phyloP scores from a whole-genome alignment of 495 filamentous ascomycete genomes.

The Penicillium canescens region DNA sequence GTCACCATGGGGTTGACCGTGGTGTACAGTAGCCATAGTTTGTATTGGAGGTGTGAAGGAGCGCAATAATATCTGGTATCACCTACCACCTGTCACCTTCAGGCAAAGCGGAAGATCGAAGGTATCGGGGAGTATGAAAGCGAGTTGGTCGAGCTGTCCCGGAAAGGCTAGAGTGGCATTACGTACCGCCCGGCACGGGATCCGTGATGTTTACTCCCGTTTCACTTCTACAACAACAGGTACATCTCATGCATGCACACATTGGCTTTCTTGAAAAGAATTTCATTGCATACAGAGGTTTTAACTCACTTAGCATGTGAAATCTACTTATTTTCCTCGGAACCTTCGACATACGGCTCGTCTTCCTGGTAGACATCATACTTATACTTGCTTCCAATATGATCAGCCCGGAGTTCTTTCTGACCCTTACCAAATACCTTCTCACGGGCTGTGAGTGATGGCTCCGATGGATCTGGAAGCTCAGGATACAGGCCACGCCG shows the following conservation, averaged over 20 bases:
- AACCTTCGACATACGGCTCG: slow-evolving; percentile 14
- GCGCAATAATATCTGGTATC: slow-evolving; percentile 1
- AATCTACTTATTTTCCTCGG: neutral
- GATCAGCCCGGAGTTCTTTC: slow-evolving; percentile 51
- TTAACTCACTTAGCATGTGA: neutral
- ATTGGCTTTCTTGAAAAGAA: neutral
- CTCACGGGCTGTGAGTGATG: slow-evolving; percentile 56
- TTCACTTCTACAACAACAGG: neutral
- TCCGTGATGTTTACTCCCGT: slow-evolving; percentile 18
- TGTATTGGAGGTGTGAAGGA: slow-evolving; percentile 3
- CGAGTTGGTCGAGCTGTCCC: slow-evolving; percentile 29
- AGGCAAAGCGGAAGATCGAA: slow-evolving; percentile 1
- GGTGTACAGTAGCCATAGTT: slow-evolving; percentile 48
- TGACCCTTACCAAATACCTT: slow-evolving; percentile 61
- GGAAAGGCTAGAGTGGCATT: slow-evolving; percentile 53
- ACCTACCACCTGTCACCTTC: slow-evolving; percentile 17
- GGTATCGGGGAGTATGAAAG: slow-evolving; percentile 10
- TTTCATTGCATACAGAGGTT: neutral
- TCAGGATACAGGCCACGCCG: slow-evolving; percentile 50
- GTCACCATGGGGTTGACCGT: slow-evolving; percentile 37
- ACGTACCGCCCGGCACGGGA: slow-evolving; percentile 30
- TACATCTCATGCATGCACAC: neutral
- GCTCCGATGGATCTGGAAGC: slow-evolving; percentile 29
- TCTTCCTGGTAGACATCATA: slow-evolving; percentile 60
- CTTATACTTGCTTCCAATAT: slow-evolving; percentile 55